Evolutionary conservation across 2,329 filamentous ascomycete genomes (phyloP).

Genomic region (Pseudogymnoascus sp.): DNA sequence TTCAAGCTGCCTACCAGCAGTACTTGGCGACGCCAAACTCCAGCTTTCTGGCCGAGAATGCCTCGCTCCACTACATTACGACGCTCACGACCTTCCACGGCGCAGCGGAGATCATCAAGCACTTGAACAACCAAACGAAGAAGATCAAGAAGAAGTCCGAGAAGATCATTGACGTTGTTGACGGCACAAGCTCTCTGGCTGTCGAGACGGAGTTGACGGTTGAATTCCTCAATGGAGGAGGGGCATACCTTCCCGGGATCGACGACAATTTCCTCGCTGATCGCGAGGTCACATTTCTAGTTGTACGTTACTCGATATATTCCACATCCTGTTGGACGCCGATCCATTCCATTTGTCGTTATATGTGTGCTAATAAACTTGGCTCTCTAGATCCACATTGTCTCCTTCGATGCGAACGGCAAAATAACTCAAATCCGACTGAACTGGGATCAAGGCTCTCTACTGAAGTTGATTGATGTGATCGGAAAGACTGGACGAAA

Average conservation of each 20-base stretch:
- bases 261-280: conserved; percentile 93
- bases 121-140: conserved; percentile 62
- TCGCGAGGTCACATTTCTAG: conserved; percentile 66
- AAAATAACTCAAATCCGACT: conserved; percentile 83
- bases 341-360: background rate
- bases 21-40: conserved; percentile 61
- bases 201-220: conserved; percentile 75
- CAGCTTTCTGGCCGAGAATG: conserved; percentile 54
- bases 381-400: conserved; percentile 67
- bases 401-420: conserved; percentile 66
- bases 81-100: conserved; percentile 70
- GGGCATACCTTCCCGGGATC: conserved; percentile 76
- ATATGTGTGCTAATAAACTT: conserved; percentile 13
- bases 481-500: conserved; percentile 85
- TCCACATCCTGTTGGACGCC: background rate
- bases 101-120: conserved; percentile 70
- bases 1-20: conserved; percentile 55
- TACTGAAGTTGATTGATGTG: conserved; percentile 87
- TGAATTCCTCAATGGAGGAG: conserved; percentile 74
- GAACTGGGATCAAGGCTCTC: conserved; percentile 89
- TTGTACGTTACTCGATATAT: conserved; percentile 50
- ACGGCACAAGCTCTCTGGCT: conserved; percentile 60
- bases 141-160: conserved; percentile 78
- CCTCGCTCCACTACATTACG: conserved; percentile 78
- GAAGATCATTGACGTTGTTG: conserved; percentile 64